Conservation (phyloP, 345 rosid genomes). For the Salix arbutifolia region DNA sequence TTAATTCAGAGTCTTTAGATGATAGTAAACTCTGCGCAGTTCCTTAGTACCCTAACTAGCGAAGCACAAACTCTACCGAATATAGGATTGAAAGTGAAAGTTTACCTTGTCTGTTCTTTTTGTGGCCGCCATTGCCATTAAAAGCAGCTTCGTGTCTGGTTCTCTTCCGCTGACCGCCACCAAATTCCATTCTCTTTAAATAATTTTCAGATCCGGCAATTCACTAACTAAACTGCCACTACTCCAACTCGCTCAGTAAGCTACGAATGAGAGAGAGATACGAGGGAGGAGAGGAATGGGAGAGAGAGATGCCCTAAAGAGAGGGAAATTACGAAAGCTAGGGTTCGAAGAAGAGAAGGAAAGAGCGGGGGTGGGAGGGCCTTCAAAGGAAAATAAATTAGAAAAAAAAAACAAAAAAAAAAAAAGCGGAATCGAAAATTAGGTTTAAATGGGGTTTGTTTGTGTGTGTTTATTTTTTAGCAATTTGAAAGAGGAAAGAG, state of each 20-base stretch:
- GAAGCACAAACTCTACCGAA: not conserved
- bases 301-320: not conserved
- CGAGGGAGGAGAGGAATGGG: not conserved
- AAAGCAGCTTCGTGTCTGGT: constrained; percentile 52
- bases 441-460: constrained; percentile 14
- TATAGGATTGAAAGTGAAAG: not conserved
- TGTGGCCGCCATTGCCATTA: constrained; percentile 62
- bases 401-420: too few species aligned
- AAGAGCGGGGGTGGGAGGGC: not conserved
- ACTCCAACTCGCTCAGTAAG: not conserved
- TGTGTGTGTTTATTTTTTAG: not conserved
- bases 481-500: not conserved
- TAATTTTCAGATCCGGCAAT: not conserved
- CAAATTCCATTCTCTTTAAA: constrained; percentile 12
- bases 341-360: constrained; percentile 9
- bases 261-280: not conserved
- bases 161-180: constrained; percentile 22
- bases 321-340: not conserved
- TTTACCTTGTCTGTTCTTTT: constrained; percentile 57
- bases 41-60: not conserved
- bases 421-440: constrained; percentile 2
- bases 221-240: not conserved
- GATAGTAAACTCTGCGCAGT: not conserved
- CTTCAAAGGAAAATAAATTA: not conserved
- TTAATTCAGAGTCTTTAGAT: not conserved